Conservation (phyloP, 306 rosid species). For the Hippophae gyantsensis region DNA sequence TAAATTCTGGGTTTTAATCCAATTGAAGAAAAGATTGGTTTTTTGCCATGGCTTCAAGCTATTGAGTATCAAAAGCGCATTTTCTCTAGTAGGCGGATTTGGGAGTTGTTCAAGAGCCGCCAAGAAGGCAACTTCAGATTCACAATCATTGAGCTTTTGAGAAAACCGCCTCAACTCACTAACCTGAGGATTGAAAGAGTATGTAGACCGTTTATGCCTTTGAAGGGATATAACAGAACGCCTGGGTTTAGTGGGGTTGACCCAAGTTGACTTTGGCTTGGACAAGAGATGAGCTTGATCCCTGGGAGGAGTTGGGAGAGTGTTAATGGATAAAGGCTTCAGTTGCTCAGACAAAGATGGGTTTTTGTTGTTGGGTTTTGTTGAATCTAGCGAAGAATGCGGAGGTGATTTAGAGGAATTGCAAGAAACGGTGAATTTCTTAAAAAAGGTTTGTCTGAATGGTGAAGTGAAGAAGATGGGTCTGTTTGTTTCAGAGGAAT, state of each 20-base stretch:
- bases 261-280: conserved; percentile 81
- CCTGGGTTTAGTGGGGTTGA: conserved; percentile 71
- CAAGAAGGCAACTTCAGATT: conserved; percentile 42
- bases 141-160: conserved; percentile 46
- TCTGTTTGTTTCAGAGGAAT: conserved; percentile 34
- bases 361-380: conserved; percentile 24
- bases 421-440: conserved; percentile 32
- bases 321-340: conserved; percentile 41
- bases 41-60: conserved; percentile 86
- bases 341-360: conserved; percentile 81
- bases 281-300: conserved; percentile 35
- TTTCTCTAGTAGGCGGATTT: conserved; percentile 47
- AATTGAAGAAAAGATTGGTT: conserved; percentile 48
- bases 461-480: conserved; percentile 39
- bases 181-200: conserved; percentile 49
- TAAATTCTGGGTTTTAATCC: conserved; percentile 58
- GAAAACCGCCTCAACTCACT: conserved; percentile 50
- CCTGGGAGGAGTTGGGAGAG: conserved; percentile 32
- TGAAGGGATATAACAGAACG: conserved; percentile 57
- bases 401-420: conserved; percentile 33
- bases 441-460: conserved; percentile 8
- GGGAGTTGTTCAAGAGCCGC: conserved; percentile 55
- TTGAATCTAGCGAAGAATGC: conserved; percentile 26
- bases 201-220: conserved; percentile 54
- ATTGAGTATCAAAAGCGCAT: conserved; percentile 71